Percentiles rank a stretch among this genome's conserved stretches.
phyloP scores from a whole-genome alignment of 495 filamentous ascomycete genomes.

The Zalerion maritima region DNA sequence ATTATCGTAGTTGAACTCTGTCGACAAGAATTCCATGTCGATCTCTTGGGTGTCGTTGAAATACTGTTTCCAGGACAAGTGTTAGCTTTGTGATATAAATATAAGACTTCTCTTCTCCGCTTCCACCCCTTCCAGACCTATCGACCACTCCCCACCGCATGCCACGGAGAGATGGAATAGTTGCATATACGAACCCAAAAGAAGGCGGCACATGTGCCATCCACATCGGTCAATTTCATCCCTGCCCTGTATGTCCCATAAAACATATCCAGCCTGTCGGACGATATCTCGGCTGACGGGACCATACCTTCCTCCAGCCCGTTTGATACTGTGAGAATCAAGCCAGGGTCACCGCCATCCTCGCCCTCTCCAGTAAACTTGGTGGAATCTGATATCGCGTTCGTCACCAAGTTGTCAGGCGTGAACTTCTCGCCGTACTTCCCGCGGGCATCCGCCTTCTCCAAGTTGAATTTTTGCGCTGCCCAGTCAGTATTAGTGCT shows the following conservation, averaged over 20 bases:
- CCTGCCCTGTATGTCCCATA: conserved; percentile 53
- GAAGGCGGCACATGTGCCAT: conserved; percentile 61
- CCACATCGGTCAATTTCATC: conserved; percentile 41
- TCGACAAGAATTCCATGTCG: conserved; percentile 60
- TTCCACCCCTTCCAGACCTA: conserved; percentile 1
- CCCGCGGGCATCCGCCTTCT: conserved; percentile 35
- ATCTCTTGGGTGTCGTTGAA: conserved; percentile 67
- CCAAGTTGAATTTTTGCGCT: conserved; percentile 48
- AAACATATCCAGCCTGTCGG: conserved; percentile 39
- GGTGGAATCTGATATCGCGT: conserved; percentile 25
- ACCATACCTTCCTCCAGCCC: conserved; percentile 34
- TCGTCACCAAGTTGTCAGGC: conserved; percentile 37
- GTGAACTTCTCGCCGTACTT: conserved; percentile 49
- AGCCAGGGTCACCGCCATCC: conserved; percentile 36
- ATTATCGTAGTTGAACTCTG: conserved; percentile 34
- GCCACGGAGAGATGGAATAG: neutral
- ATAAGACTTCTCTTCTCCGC: conserved; percentile 1
- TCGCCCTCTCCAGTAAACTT: conserved; percentile 23
- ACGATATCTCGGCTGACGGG: conserved; percentile 44
- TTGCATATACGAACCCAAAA: conserved; percentile 46
- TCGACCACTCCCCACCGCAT: too few relatives aligned
- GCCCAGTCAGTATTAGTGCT: conserved; percentile 40
- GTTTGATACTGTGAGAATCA: conserved; percentile 44
- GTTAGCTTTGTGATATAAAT: conserved; percentile 2
- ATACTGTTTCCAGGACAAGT: conserved; percentile 33